Evolutionary conservation across 352 stramenopile species (phyloP), one percentile per base, ranked within the genome.

Genomic region (Globisporangium recalcitrans): DNA sequence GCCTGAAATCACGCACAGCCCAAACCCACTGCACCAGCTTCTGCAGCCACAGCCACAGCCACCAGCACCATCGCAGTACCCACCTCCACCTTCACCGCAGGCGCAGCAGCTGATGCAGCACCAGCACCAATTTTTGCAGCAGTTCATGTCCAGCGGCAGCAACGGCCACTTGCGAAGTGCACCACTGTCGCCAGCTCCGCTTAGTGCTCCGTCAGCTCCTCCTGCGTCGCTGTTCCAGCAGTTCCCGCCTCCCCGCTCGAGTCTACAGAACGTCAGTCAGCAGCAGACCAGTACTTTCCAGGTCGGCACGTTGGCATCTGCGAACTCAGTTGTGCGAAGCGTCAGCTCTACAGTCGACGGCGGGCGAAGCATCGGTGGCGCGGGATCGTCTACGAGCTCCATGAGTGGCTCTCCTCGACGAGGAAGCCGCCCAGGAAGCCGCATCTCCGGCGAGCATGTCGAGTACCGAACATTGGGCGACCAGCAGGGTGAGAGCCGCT

Each of bases 1-100:
- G 36, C 82, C 79, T 1, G 79, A 91, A 58, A 72, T 89, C 54
- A 89, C 82, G 58, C 82, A 88, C 47, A 84, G 75, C 44, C 73
- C 72, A 19, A 82, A 89, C 57, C 75, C 79, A 29, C 47, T 91
- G 70, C 79, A 89, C 59, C 77, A 85, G 56, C 60, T 91, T 21
- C 71, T 89, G 54, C 78, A 88, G 49, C 9, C 75, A 78, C 73
- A 77, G 16, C 61, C 60, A 29, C 70, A 52, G 11, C 59, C 59
- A 21, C 24, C 67, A 42, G 7, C 51, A 29, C 21, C 51, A 14
- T 34, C 62, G n/a, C 66, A 70, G 62, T 70, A 63, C 59, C 74
- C 59, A 19, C 64, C 67, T 14, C 61, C 59, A 5, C 64, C 67
- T 14, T 54, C 59, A 5, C 68, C 71, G 31, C 68, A 68, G 16